phyloP scores from a whole-genome alignment of 2,329 filamentous ascomycete genomes.

The Ceratocystis albifundus region DNA sequence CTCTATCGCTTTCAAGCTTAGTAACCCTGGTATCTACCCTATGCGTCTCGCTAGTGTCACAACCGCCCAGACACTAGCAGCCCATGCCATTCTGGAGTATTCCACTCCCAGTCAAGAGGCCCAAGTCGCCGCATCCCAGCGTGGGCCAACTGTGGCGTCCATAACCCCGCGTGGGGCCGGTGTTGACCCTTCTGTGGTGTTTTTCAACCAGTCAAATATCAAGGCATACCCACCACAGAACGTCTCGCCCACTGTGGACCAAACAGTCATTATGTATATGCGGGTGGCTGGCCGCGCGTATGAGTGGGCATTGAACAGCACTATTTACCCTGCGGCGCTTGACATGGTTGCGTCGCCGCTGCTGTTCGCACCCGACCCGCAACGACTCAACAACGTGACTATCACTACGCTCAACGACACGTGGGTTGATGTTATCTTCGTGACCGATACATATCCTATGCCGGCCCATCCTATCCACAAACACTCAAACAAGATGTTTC shows the following conservation, averaged over 20 bases:
- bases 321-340: slow-evolving; percentile 33
- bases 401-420: slow-evolving; percentile 37
- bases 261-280: slow-evolving; percentile 37
- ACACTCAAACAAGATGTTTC: slow-evolving; percentile 49
- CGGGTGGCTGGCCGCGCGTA: slow-evolving; percentile 35
- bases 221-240: slow-evolving; percentile 39
- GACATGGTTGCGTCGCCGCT: slow-evolving; percentile 33
- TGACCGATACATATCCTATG: slow-evolving; percentile 35
- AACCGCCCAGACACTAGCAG: slow-evolving; percentile 44
- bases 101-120: slow-evolving; percentile 25
- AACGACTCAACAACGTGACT: slow-evolving; percentile 35
- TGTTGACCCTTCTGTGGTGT: slow-evolving; percentile 28
- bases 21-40: slow-evolving; percentile 40
- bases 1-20: slow-evolving; percentile 39
- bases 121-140: slow-evolving; percentile 31
- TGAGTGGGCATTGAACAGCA: slow-evolving; percentile 43
- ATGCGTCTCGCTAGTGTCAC: slow-evolving; percentile 42
- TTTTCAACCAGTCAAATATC: slow-evolving; percentile 36
- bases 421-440: slow-evolving; percentile 47
- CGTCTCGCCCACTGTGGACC: slow-evolving; percentile 35
- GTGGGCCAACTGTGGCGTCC: slow-evolving; percentile 22
- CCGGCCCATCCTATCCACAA: slow-evolving; percentile 51
- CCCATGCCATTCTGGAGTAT: slow-evolving; percentile 38
- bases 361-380: slow-evolving; percentile 34
- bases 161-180: slow-evolving; percentile 33